These are phyloP conservation scores for Phaeolepiota aurea DNA, from an alignment of 768 basidiomycete species.

Conservation along the genomic window DNA sequence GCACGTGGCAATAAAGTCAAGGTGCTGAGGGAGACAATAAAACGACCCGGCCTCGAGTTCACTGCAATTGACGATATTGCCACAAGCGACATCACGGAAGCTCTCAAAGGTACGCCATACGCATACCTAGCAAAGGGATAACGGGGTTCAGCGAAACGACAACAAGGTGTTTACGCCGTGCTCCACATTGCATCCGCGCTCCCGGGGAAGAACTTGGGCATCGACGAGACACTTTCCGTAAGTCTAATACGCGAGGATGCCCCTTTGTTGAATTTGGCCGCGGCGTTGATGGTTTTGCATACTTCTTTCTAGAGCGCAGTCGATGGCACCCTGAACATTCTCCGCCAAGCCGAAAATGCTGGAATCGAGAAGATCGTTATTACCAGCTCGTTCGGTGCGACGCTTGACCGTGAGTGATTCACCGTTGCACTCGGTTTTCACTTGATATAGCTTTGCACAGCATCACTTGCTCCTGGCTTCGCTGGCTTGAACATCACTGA, in stretches of 20 bases:
- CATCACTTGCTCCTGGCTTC: constrained; percentile 12
- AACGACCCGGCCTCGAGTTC: constrained; percentile 20
- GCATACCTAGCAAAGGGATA: neutral
- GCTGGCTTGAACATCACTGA: constrained; percentile 14
- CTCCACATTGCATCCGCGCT: constrained; percentile 34
- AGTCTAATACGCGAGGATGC: neutral
- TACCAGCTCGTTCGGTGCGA: constrained; percentile 22
- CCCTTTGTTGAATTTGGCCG: neutral
- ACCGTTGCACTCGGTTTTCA: neutral
- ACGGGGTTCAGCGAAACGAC: neutral
- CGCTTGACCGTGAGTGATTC: constrained; percentile 17
- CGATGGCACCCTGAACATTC: constrained; percentile 29
- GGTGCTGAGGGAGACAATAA: constrained; percentile 11
- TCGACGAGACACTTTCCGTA: constrained; percentile 17
- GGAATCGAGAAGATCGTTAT: constrained; percentile 25
- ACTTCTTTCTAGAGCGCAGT: constrained; percentile 29
- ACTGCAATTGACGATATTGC: constrained; percentile 21
- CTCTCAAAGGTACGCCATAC: constrained; percentile 24
- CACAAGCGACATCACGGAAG: constrained; percentile 33
- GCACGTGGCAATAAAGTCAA: constrained; percentile 21
- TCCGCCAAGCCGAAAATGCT: constrained; percentile 26
- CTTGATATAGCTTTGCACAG: constrained; percentile 7
- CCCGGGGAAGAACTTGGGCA: constrained; percentile 13
- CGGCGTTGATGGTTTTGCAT: neutral
- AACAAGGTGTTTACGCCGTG: constrained; percentile 34